Evolutionary conservation across 1,284 basidiomycete species (phyloP), one percentile per base, ranked within the genome.

Genomic region (Irpex lacteus): DNA sequence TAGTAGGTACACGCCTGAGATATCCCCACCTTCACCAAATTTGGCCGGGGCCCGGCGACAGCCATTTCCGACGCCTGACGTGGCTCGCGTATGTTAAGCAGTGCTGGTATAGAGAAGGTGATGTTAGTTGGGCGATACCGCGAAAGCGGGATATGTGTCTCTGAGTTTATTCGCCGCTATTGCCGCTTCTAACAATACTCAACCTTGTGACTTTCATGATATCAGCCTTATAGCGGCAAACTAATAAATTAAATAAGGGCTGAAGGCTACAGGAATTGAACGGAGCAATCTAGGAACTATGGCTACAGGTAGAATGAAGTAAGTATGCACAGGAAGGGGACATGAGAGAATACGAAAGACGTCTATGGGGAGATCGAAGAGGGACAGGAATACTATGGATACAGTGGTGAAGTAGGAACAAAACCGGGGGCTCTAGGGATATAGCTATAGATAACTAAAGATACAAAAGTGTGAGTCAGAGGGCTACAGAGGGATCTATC

Each of bases 361-460:
- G 50, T 52, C 50, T 52, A 52, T 21, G 44, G n/a, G 44, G n/a
- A 18, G 50, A 18, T n/a, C 13, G 15, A 19, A 18, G 11, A 52
- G 18, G 50, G 18, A 52, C n/a, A 59, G 34, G 19, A 11, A 59
- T 6, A 44, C 13, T 32, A 40, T n/a, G 26, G 37, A 21, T 59
- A 59, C 57, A 59, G 19, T 11, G 54, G 57, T 36, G 37, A 44
- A n/a, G n/a, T 7, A 38, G 40, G 15, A 44, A 44, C 40, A 44
- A 44, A 18, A 58, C 32, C 11, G 37, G 34, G 26, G 11, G 26
- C 9, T 11, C 57, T 37, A 40, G 15, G 9, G 57, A 37, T 59
- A 59, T 32, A 59, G 19, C n/a, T 56, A 57, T 54, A 62, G 8
- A 21, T 32, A 44, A 32, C 58, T 44, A 59, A 50, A 52, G 52